Evolutionary conservation across 345 rosid genomes (phyloP), one percentile per base, ranked within the genome.

Genomic region (Rhizophora mangle): DNA sequence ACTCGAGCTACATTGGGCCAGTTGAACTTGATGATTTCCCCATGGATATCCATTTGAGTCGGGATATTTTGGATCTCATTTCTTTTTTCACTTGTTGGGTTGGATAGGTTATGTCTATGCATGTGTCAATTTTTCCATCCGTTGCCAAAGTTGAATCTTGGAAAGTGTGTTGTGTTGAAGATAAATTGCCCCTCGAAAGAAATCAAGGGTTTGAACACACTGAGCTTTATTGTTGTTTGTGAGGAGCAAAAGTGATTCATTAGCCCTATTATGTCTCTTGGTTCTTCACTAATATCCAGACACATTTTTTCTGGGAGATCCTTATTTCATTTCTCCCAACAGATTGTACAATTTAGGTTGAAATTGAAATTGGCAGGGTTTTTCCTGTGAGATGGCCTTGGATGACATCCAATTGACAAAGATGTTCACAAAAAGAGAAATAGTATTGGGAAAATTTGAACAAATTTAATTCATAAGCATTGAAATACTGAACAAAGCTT

Each of bases 401-500:
- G 20, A 29, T 52, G 36, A 49, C 62, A 11, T 31, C 27, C 59
- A 32, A 13, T 55, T 31, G 6, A 5, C 34, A 46, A 39, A 3
- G 49, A 43, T 43, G 49, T 43, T 13, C 49, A 26, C 36, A 15
- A 5, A 31, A 6, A 18, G 39, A 30, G 66, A 66, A 49, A 31
- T 9, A 29, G 22, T 22, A 34, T 59, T 47, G 52, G 62, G 31
- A 7, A 36, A 16, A 11, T 61, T 26, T 29, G 46, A 20, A 6
- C 27, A 53, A 61, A 37, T 26, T 9, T 68, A 69, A 69, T 6
- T 31, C 36, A 62, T 18, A 19, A 36, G 26, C 27, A 61, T 52
- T 70, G 68, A 70, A 34, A 27, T 53, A 62, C 34, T 52, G 51
- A n/a, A 27, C 51, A 51, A 60, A 69, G 73, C 66, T 69, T 58